phyloP scores from a whole-genome alignment of 805 yeast genomes.

The Candida caryicola region DNA sequence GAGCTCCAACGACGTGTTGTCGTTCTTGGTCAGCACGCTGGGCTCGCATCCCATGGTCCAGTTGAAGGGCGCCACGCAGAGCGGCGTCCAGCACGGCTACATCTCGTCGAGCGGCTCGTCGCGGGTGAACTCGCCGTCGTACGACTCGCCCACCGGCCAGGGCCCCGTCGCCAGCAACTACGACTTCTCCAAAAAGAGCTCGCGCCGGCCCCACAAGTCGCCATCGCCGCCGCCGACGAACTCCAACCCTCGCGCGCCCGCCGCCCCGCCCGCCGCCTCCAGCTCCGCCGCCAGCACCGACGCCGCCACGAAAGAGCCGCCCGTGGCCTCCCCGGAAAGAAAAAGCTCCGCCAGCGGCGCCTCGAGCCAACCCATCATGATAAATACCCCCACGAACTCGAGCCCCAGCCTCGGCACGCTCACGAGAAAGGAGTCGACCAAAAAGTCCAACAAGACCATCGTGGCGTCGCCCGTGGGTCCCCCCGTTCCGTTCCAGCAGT shows the following conservation, averaged over 20 bases:
- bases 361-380: conserved; percentile 20
- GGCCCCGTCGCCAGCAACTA: conserved; percentile 7
- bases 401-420: conserved; percentile 1
- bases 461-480: conserved; percentile 60
- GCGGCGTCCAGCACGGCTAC: conserved; percentile 5
- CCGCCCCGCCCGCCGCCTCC: conserved; percentile 17
- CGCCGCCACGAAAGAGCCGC: conserved; percentile 1
- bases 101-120: conserved; percentile 13
- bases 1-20: conserved; percentile 8
- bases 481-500: conserved; percentile 72
- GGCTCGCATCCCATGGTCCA: conserved; percentile 6
- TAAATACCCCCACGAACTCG: conserved; percentile 5
- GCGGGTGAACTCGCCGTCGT: conserved; percentile 19
- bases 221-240: conserved; percentile 5
- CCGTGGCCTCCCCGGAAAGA: neutral
- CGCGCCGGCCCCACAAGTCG: conserved; percentile 6
- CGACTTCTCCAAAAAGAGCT: conserved; percentile 3
- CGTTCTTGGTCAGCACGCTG: conserved; percentile 7
- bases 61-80: conserved; percentile 5
- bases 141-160: conserved; percentile 10
- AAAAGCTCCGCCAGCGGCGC: neutral
- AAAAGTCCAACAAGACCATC: conserved; percentile 47
- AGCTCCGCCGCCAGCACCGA: conserved; percentile 6
- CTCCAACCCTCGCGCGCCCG: conserved; percentile 6
- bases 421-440: conserved; percentile 25